Conservation (phyloP, 495 filamentous ascomycete species). For the Clavariopsis aquatica region DNA sequence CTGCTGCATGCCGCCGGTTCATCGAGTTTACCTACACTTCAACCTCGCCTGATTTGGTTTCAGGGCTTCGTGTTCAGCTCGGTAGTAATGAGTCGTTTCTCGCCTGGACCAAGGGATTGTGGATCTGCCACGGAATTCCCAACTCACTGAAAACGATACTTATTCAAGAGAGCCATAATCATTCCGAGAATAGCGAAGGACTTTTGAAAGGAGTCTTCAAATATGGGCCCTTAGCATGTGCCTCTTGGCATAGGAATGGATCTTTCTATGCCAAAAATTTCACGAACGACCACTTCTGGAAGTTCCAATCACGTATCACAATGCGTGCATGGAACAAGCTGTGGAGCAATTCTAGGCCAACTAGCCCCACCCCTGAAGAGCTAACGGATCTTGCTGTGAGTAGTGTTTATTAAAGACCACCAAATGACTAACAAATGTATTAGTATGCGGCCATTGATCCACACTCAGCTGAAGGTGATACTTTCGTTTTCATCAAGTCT, state of each 20-base stretch:
- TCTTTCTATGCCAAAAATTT: constrained; percentile 12
- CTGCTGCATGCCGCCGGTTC: background rate
- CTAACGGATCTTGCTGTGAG: constrained; percentile 4
- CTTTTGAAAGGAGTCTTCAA: background rate
- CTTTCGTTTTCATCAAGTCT: constrained; percentile 16
- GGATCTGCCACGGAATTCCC: constrained; percentile 1
- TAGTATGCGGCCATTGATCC: constrained; percentile 20
- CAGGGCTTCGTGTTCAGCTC: constrained; percentile 8
- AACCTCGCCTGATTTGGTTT: background rate
- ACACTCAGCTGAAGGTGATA: background rate
- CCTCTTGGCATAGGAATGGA: constrained; percentile 10
- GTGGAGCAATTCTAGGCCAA: background rate
- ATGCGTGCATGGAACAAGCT: constrained; percentile 1
- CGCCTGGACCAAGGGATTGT: constrained; percentile 1
- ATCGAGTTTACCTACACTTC: background rate
- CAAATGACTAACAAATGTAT: background rate
- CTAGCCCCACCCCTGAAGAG: background rate
- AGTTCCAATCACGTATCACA: background rate
- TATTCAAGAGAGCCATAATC: background rate
- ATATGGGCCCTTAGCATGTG: background rate
- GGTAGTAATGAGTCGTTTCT: constrained; percentile 4
- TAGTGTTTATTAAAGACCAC: too few species aligned
- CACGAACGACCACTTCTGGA: background rate
- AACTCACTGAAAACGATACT: background rate
- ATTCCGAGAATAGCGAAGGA: background rate